Conservation (phyloP, 1,284 basidiomycete species). For the Tylopilus sp. region DNA sequence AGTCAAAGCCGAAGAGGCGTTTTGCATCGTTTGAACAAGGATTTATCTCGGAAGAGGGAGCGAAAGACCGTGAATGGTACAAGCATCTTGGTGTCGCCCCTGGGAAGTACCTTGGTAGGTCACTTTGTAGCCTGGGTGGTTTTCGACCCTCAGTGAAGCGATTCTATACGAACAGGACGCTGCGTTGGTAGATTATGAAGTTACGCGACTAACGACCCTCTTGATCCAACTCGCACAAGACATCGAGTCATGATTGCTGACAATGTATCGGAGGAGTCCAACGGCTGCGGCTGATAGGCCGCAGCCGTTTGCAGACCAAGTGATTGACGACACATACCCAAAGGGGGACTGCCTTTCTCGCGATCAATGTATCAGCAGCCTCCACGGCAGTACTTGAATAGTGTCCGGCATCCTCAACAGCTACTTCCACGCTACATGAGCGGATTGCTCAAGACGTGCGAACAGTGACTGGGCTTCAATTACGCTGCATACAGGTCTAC, state of each 20-base stretch:
- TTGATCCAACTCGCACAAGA: constrained; percentile 50
- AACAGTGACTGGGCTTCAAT: constrained; percentile 7
- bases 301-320: too few species aligned
- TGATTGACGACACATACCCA: too few species aligned
- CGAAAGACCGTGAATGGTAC: constrained; percentile 83
- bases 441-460: neutral
- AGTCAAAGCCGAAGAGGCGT: constrained; percentile 34
- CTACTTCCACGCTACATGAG: neutral
- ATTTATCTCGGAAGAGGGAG: constrained; percentile 77
- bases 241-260: constrained; percentile 28
- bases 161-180: constrained; percentile 66
- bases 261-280: too few species aligned
- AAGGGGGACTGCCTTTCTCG: too few species aligned
- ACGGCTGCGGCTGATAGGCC: too few species aligned
- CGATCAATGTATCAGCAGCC: too few species aligned
- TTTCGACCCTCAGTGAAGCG: constrained; percentile 82
- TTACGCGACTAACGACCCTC: constrained; percentile 55
- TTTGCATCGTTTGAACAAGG: constrained; percentile 71
- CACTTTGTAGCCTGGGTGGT: neutral
- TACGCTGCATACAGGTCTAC: constrained; percentile 7
- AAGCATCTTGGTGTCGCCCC: constrained; percentile 85
- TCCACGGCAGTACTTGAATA: too few species aligned
- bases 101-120: constrained; percentile 81
- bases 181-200: constrained; percentile 61
- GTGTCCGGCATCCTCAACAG: too few species aligned